Percentiles rank a stretch among this genome's conserved stretches.
Conservation (phyloP, 2,329 filamentous ascomycete species). For the Rhynchosporium secalis region DNA sequence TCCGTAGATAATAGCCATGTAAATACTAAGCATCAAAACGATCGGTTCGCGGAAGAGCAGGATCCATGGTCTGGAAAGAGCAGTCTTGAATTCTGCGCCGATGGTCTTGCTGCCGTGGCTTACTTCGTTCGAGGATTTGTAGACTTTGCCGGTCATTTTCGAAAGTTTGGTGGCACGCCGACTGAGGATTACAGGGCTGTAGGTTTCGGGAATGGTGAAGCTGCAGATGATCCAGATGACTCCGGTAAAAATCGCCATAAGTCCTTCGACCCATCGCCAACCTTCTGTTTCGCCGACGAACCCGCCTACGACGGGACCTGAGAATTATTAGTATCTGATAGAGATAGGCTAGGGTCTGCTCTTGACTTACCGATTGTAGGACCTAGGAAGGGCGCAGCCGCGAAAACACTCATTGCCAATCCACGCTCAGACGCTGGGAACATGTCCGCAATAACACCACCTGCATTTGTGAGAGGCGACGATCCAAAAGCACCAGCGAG, state of each 20-base stretch:
- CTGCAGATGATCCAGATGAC: constrained; percentile 56
- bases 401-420: constrained; percentile 61
- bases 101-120: constrained; percentile 44
- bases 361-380: constrained; percentile 48
- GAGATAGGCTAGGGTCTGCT: background rate
- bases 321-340: background rate
- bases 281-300: constrained; percentile 65
- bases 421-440: constrained; percentile 54
- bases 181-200: constrained; percentile 57
- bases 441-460: constrained; percentile 62
- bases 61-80: constrained; percentile 66
- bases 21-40: constrained; percentile 62
- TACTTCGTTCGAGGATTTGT: constrained; percentile 53
- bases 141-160: constrained; percentile 54
- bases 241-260: constrained; percentile 64
- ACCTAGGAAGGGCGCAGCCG: constrained; percentile 66
- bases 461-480: constrained; percentile 61
- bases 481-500: constrained; percentile 63
- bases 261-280: constrained; percentile 69
- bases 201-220: constrained; percentile 59
- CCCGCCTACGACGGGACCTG: constrained; percentile 64
- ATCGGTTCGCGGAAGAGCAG: constrained; percentile 71
- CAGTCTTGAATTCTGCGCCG: constrained; percentile 52
- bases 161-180: constrained; percentile 52
- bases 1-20: constrained; percentile 48